Evolutionary conservation across 371 early-diverging fungal genomes (phyloP), one percentile per base, ranked within the genome.

Genomic region (Lichtheimia ornata): DNA sequence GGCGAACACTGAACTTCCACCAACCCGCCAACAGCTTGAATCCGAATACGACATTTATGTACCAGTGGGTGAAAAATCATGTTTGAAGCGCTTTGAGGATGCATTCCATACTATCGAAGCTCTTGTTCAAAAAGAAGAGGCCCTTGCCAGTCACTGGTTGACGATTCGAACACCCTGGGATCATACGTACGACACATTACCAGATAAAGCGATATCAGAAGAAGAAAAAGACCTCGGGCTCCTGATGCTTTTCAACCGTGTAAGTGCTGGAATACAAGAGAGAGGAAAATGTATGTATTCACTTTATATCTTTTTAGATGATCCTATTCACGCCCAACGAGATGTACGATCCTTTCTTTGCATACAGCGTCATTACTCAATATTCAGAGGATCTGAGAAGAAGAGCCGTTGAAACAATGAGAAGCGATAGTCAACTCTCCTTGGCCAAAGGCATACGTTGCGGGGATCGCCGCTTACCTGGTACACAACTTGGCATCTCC

Each of bases 261-360:
- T 77, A 64, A 45, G 66, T 30, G 41, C 35, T 49, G 18, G 14
- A 11, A 22, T n/a, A 11, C 0, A 15, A 2, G 17, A 47, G 12
- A 22, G 0, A 18, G 5, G 17, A 18, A 2, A 14, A 18, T 47
- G 11, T 47, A 18, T 47, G 11, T 47, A 22, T 47, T 45, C 43
- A 24, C 27, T 30, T 41, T 27, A 51, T 17, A 22, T 22, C 13
- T 45, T 15, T 30, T 15, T 63, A 85, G 81, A 84, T 85, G 82
- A 69, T 74, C 50, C 69, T 86, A 25, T 57, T 84, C 64, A 84
- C 88, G 0, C 86, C 88, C 5, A 60, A 67, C 18, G 78, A 81
- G 52, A 50, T 49, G 35, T 86, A 77, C 52, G 79, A 81, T 51
- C 65, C 84, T 6, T 66, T 77, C 14, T 74, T 74, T 53, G 74